phyloP scores from a whole-genome alignment of 1,284 basidiomycete genomes.

The Cutaneotrichosporon cutaneum region DNA sequence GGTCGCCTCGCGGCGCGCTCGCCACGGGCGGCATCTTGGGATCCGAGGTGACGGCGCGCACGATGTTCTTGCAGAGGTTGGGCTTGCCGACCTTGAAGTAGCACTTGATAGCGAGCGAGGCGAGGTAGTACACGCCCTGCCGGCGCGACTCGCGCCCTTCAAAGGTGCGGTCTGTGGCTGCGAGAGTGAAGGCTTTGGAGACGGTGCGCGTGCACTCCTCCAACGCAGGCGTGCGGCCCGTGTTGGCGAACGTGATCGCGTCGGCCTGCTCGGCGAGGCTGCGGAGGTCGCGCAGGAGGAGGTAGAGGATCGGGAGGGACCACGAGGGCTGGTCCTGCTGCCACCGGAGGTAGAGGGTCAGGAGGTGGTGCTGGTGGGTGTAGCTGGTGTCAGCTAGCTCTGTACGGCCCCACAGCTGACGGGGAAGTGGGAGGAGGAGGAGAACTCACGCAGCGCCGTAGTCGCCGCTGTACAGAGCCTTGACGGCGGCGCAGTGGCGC shows the following conservation, averaged over 20 bases:
- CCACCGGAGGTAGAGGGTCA: constrained; percentile 71
- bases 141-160: constrained; percentile 74
- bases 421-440: background rate
- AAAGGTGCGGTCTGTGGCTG: constrained; percentile 79
- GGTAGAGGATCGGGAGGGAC: constrained; percentile 76
- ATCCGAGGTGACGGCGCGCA: constrained; percentile 82
- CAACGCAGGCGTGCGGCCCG: constrained; percentile 63
- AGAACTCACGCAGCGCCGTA: constrained; percentile 32
- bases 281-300: constrained; percentile 72
- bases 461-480: constrained; percentile 37
- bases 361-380: constrained; percentile 40
- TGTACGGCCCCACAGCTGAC: no score
- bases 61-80: constrained; percentile 85
- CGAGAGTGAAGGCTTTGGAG: constrained; percentile 87
- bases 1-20: constrained; percentile 77
- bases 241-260: constrained; percentile 49
- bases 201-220: constrained; percentile 89
- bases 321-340: constrained; percentile 74
- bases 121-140: constrained; percentile 94
- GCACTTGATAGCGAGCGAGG: constrained; percentile 83
- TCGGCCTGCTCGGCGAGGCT: constrained; percentile 66
- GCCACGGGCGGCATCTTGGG: constrained; percentile 75
- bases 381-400: constrained; percentile 26
- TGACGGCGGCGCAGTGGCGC: constrained; percentile 46
- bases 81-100: constrained; percentile 93